A percentile compares a stretch with the other conserved stretches of the same genome.
phyloP scores from a whole-genome alignment of 1,284 basidiomycete species.

The Cerioporus squamosus region DNA sequence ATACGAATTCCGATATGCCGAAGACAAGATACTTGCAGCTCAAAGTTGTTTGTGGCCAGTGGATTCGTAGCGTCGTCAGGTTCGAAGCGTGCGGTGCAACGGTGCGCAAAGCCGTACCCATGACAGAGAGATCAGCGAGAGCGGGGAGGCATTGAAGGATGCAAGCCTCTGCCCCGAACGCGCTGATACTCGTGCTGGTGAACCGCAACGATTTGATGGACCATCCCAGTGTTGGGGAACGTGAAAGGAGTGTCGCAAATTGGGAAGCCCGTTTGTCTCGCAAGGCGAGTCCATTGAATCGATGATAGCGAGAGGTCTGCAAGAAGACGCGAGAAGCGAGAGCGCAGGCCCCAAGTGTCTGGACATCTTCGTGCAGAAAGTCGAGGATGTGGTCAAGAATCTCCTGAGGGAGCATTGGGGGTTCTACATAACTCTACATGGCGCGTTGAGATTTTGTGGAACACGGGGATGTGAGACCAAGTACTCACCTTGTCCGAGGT shows the following conservation, averaged over 20 bases:
- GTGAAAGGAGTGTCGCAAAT: neutral
- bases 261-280: neutral
- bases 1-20: neutral
- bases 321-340: slow-evolving; percentile 41
- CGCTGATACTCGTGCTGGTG: too few species aligned
- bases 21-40: neutral
- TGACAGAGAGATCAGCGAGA: neutral
- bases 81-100: neutral
- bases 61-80: neutral
- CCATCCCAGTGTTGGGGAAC: slow-evolving; percentile 7
- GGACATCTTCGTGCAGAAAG: slow-evolving; percentile 36
- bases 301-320: slow-evolving; percentile 37
- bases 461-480: too few species aligned
- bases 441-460: neutral
- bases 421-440: too few species aligned
- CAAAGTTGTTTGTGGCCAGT: neutral
- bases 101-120: neutral
- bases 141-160: neutral
- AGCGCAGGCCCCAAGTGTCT: slow-evolving; percentile 37
- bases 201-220: slow-evolving; percentile 7
- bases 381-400: slow-evolving; percentile 40
- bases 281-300: slow-evolving; percentile 34
- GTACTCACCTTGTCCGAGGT: too few species aligned
- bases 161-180: neutral
- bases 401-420: slow-evolving; percentile 33